Percentiles rank a stretch among this genome's conserved stretches.
Evolutionary conservation across 2,329 filamentous ascomycete genomes (phyloP).

Genomic region (Sarocladium oryzae): DNA sequence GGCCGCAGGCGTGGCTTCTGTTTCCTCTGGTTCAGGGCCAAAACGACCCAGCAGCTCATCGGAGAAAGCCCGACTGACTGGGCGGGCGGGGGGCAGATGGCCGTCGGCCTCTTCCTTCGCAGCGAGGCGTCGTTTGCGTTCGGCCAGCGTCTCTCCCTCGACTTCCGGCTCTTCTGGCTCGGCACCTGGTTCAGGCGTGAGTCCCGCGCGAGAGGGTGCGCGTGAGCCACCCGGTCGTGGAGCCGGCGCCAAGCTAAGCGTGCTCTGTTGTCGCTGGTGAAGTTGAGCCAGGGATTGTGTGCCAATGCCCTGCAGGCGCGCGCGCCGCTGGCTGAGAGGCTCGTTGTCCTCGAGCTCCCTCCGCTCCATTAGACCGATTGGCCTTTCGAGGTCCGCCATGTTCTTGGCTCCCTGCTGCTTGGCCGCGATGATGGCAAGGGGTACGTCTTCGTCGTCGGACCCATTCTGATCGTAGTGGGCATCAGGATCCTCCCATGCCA

Average conservation of each 20-base stretch:
- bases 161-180: constrained; percentile 48
- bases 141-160: constrained; percentile 59
- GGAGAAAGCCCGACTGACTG: constrained; percentile 61
- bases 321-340: constrained; percentile 71
- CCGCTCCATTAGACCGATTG: constrained; percentile 70
- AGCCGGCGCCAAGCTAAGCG: constrained; percentile 29
- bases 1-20: constrained; percentile 17
- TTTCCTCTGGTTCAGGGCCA: constrained; percentile 33
- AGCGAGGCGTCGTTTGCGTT: constrained; percentile 59
- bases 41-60: constrained; percentile 62
- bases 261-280: constrained; percentile 34
- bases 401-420: constrained; percentile 48
- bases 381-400: constrained; percentile 52
- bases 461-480: constrained; percentile 37
- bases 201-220: constrained; percentile 11
- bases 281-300: constrained; percentile 32
- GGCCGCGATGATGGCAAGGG: constrained; percentile 70
- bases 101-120: constrained; percentile 43
- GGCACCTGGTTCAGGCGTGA: constrained; percentile 22
- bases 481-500: constrained; percentile 80
- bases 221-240: constrained; percentile 2
- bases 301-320: constrained; percentile 61
- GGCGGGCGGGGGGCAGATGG: constrained; percentile 44
- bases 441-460: constrained; percentile 75
- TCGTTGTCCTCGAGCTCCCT: constrained; percentile 89